These are phyloP conservation scores for Papiliotrema nemorosa DNA, from an alignment of 1,284 basidiomycete genomes.

Conservation along the genomic window DNA sequence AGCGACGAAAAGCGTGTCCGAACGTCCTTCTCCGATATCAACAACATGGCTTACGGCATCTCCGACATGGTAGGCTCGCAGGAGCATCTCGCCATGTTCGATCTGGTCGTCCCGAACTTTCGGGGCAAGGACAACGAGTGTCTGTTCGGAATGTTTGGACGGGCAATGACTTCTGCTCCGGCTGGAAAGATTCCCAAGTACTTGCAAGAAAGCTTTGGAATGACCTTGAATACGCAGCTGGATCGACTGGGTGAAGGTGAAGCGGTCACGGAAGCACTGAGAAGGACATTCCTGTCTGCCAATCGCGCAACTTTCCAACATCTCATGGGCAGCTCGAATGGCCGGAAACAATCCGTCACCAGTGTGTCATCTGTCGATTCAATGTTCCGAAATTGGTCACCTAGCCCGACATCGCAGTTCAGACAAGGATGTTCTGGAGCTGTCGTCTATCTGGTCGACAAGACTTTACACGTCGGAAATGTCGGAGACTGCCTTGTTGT, in stretches of 20 bases:
- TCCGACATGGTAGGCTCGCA: conserved; percentile 82
- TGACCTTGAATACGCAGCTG: conserved; percentile 61
- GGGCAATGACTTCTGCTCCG: conserved; percentile 59
- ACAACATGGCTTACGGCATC: conserved; percentile 94
- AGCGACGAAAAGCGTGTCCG: conserved; percentile 86
- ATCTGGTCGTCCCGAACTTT: conserved; percentile 88
- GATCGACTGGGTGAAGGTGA: conserved; percentile 57
- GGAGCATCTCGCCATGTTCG: conserved; percentile 82
- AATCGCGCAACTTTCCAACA: conserved; percentile 73
- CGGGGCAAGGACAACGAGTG: conserved; percentile 73
- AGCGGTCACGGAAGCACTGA: conserved; percentile 67
- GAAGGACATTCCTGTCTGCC: conserved; percentile 77
- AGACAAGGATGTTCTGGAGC: conserved; percentile 81
- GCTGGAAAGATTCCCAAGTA: conserved; percentile 59
- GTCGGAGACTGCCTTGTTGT: conserved; percentile 87
- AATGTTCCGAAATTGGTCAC: conserved; percentile 44
- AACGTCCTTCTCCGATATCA: conserved; percentile 85
- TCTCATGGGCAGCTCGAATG: conserved; percentile 37
- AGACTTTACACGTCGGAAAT: conserved; percentile 85
- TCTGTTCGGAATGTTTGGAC: conserved; percentile 95
- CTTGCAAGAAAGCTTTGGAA: conserved; percentile 73
- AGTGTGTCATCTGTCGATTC: conserved; percentile 46
- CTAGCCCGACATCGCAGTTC: conserved; percentile 48
- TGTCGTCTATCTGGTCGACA: conserved; percentile 77
- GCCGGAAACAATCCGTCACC: conserved; percentile 66